These are phyloP conservation scores for Penicillium sp. DNA, from an alignment of 2,329 filamentous ascomycete species.

Conservation along the genomic window DNA sequence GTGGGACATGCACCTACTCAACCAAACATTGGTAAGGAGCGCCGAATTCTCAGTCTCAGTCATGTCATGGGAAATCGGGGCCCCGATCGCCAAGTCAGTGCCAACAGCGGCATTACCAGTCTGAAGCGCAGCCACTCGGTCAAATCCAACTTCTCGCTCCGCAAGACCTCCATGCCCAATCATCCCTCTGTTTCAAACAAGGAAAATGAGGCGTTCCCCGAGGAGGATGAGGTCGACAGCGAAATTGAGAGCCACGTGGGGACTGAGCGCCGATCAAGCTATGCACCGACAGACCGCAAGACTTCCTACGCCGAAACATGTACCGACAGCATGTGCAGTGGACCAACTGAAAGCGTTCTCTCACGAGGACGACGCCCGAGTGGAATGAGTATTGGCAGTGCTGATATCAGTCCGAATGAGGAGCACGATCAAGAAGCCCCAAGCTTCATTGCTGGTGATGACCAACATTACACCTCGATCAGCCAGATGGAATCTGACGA, in stretches of 20 bases:
- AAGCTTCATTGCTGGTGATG: conserved; percentile 13
- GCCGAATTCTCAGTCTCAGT: conserved; percentile 83
- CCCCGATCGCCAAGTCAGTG: conserved; percentile 29
- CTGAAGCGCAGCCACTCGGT: conserved; percentile 75
- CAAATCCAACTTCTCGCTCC: conserved; percentile 54
- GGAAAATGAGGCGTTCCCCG: conserved; percentile 58
- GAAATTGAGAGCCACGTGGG: conserved; percentile 46
- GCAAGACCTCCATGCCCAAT: conserved; percentile 67
- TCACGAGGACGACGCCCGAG: conserved; percentile 37
- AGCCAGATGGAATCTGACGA: conserved; percentile 15
- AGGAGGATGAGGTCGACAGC: conserved; percentile 53
- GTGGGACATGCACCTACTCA: conserved; percentile 40
- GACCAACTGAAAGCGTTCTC: conserved; percentile 34
- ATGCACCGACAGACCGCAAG: conserved; percentile 29
- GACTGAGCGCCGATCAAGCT: conserved; percentile 42
- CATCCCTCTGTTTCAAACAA: conserved; percentile 45
- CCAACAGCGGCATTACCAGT: conserved; percentile 45
- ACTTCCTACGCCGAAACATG: conserved; percentile 29
- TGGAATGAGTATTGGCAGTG: conserved; percentile 36
- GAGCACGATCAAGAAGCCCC: conserved; percentile 21
- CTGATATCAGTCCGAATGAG: conserved; percentile 18
- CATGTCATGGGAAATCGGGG: conserved; percentile 72
- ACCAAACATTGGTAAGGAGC: conserved; percentile 49
- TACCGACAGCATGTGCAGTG: conserved; percentile 38
- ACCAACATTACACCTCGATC: conserved; percentile 15